A percentile compares a stretch with the other conserved stretches of the same genome.
Conservation (phyloP, 495 filamentous ascomycete genomes). For the Podospora pseudopauciseta region DNA sequence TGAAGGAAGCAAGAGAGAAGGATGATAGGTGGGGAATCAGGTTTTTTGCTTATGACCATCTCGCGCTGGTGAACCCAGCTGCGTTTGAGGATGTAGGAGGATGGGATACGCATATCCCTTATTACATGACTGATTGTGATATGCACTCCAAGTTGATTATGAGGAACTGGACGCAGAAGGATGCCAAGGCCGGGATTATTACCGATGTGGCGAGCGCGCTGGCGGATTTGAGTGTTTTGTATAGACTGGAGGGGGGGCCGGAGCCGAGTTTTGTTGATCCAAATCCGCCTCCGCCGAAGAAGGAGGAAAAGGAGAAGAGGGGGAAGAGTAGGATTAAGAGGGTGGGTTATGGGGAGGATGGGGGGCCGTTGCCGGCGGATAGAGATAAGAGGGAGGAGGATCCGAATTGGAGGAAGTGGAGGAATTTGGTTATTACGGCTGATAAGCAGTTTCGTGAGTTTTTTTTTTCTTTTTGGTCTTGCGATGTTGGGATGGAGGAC, state of each 20-base stretch:
- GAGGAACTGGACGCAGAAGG: constrained; percentile 47
- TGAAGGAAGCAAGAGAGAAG: constrained; percentile 31
- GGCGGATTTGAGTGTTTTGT: constrained; percentile 46
- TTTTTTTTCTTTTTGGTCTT: background rate
- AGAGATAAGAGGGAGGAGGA: constrained; percentile 11
- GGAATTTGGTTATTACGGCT: constrained; percentile 9
- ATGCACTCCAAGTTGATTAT: constrained; percentile 54
- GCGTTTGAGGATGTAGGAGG: constrained; percentile 53
- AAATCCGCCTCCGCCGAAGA: constrained; percentile 33
- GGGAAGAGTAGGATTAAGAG: constrained; percentile 14
- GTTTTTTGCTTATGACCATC: constrained; percentile 57
- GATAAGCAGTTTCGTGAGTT: constrained; percentile 8
- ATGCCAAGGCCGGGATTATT: constrained; percentile 47
- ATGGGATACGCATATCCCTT: constrained; percentile 60
- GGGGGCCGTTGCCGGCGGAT: constrained; percentile 9
- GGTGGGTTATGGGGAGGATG: constrained; percentile 3
- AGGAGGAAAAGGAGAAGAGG: constrained; percentile 15
- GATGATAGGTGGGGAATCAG: constrained; percentile 47
- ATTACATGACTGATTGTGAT: constrained; percentile 59
- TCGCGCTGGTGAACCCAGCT: constrained; percentile 54
- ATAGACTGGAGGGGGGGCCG: constrained; percentile 37
- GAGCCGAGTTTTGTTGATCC: constrained; percentile 39
- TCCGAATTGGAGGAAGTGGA: constrained; percentile 12
- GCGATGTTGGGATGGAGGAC: background rate
- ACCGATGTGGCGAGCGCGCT: constrained; percentile 49